Evolutionary conservation across 257 asterid genomes (phyloP).

Genomic region (Cinchona pubescens): DNA sequence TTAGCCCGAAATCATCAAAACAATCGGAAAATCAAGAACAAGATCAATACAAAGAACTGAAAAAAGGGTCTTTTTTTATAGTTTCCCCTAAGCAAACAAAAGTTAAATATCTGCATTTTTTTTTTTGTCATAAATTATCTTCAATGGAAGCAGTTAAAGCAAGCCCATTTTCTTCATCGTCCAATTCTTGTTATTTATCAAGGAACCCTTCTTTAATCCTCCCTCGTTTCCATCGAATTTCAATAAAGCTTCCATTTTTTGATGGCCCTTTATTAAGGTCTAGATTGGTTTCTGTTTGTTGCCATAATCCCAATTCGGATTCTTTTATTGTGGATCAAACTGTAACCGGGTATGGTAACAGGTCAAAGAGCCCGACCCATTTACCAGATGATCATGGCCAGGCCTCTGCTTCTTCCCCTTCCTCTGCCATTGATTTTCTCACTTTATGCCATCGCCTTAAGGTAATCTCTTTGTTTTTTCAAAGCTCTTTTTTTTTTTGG

Average conservation of each 20-base stretch:
- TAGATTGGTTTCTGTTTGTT: conserved; percentile 44
- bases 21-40: background rate
- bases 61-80: background rate
- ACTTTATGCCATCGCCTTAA: conserved; percentile 82
- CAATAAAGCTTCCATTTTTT: conserved; percentile 39
- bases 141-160: conserved; percentile 21
- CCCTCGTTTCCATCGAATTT: conserved; percentile 18
- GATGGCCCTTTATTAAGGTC: conserved; percentile 29
- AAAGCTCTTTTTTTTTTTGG: background rate
- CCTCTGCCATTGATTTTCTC: conserved; percentile 83
- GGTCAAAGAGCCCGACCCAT: conserved; percentile 29
- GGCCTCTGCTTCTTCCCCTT: conserved; percentile 42
- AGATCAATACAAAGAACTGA: background rate
- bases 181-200: background rate
- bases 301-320: conserved; percentile 54
- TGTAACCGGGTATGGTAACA: conserved; percentile 38
- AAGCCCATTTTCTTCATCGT: background rate
- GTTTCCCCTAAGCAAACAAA: too few species aligned
- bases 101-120: too few species aligned
- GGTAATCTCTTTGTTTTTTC: conserved; percentile 32
- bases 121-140: background rate
- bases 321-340: conserved; percentile 44
- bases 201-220: background rate
- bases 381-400: conserved; percentile 16
- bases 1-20: background rate